Percentiles rank a stretch among this genome's conserved stretches.
Conservation (phyloP, 805 yeast species). For the Cyberlindnera saturnus region DNA sequence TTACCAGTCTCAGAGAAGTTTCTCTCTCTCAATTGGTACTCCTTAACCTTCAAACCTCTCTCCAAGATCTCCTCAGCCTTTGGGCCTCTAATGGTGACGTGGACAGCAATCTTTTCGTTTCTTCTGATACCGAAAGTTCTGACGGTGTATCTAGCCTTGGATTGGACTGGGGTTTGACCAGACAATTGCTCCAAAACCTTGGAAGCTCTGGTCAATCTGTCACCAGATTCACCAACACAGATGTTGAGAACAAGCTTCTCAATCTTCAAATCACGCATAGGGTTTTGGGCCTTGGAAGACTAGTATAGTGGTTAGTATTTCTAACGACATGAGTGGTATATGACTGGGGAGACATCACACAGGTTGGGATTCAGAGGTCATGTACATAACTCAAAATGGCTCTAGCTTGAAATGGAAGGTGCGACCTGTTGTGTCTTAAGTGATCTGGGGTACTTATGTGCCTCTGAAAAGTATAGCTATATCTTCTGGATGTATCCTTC, state of each 20-base stretch:
- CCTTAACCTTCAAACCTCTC: slow-evolving; percentile 99
- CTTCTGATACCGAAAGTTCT: slow-evolving; percentile 99
- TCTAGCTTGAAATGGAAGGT: too few species aligned
- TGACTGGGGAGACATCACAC: not conserved
- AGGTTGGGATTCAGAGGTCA: too few species aligned
- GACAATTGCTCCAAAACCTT: slow-evolving; percentile 99
- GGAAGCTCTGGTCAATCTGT: slow-evolving; percentile 99
- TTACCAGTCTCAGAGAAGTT: slow-evolving; percentile 99
- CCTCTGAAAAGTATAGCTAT: too few species aligned
- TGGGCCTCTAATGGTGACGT: slow-evolving; percentile 99
- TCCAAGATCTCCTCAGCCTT: slow-evolving; percentile 99
- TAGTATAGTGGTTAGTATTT: slow-evolving; percentile 15
- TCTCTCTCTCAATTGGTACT: slow-evolving; percentile 89
- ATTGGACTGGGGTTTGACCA: slow-evolving; percentile 99
- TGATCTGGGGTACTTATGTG: too few species aligned
- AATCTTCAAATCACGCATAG: slow-evolving; percentile 98
- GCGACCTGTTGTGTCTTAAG: too few species aligned
- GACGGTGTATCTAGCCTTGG: slow-evolving; percentile 99
- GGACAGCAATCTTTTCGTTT: slow-evolving; percentile 99
- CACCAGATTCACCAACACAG: slow-evolving; percentile 99
- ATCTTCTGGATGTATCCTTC: too few species aligned
- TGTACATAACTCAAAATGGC: too few species aligned
- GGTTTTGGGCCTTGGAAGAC: slow-evolving; percentile 70
- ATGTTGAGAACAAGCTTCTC: slow-evolving; percentile 99
- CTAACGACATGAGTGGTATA: not conserved